These are phyloP conservation scores for Elongisporangium undulatum DNA, from an alignment of 352 stramenopile genomes.

Conservation along the genomic window DNA sequence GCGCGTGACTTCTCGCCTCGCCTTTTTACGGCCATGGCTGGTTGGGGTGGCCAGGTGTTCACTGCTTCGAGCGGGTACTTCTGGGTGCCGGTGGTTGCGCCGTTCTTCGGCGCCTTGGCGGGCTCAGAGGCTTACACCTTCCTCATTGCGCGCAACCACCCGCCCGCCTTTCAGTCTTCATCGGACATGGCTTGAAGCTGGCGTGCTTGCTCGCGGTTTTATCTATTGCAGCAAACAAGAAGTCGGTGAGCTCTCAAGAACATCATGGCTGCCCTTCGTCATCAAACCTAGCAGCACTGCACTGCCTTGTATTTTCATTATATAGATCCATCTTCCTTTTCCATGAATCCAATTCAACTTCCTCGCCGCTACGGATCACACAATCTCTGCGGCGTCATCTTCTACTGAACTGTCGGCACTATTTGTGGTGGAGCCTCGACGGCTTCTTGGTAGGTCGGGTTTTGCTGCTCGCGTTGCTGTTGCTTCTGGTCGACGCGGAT, in stretches of 20 bases:
- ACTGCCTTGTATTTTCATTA: neutral
- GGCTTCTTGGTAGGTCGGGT: neutral
- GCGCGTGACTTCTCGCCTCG: constrained; percentile 65
- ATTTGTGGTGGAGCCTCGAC: neutral
- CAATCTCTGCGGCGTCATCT: neutral
- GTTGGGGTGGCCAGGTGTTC: constrained; percentile 68
- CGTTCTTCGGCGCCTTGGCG: constrained; percentile 59
- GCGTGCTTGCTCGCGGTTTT: neutral
- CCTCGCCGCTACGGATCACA: neutral
- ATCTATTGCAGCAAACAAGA: neutral
- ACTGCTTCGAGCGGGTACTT: constrained; percentile 69
- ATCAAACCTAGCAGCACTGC: neutral
- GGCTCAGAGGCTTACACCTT: constrained; percentile 63
- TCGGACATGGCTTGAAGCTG: neutral
- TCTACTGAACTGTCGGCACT: neutral
- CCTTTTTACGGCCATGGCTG: constrained; percentile 54
- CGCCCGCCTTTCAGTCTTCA: constrained; percentile 1
- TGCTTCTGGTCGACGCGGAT: neutral
- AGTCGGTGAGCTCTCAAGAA: neutral
- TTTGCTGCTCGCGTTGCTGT: neutral
- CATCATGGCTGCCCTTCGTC: neutral
- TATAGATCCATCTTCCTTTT: neutral
- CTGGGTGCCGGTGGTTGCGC: constrained; percentile 66
- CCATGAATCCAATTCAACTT: neutral
- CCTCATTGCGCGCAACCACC: constrained; percentile 61